phyloP scores from a whole-genome alignment of 257 asterid genomes.

The Paraleonurus japonicus region DNA sequence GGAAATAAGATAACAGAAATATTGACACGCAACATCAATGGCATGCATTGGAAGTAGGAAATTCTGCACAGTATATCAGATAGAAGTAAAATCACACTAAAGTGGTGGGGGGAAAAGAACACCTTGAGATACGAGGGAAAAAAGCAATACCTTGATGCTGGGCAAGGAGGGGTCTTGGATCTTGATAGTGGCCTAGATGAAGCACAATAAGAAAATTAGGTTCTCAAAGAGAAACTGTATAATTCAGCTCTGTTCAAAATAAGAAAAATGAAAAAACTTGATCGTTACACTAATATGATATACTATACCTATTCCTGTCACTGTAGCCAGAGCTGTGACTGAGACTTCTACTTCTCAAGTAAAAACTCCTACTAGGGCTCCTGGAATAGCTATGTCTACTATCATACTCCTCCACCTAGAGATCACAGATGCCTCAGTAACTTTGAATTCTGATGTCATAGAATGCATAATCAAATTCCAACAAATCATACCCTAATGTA shows the following conservation, averaged over 20 bases:
- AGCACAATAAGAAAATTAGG: conserved; percentile 32
- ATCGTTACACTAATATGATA: neutral
- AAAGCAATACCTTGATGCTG: conserved; percentile 45
- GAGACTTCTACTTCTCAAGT: conserved; percentile 65
- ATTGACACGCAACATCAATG: no score
- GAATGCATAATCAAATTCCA: conserved; percentile 6
- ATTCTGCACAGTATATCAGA: neutral
- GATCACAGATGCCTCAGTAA: conserved; percentile 11
- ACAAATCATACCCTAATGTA: conserved; percentile 55
- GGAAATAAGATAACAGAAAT: neutral
- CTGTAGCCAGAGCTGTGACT: conserved; percentile 45
- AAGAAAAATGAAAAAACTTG: neutral
- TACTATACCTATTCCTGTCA: conserved; percentile 55
- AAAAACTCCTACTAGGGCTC: conserved; percentile 60
- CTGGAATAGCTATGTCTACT: conserved; percentile 49
- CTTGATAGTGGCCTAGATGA: conserved; percentile 54
- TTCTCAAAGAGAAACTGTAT: conserved; percentile 50
- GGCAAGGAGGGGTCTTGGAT: conserved; percentile 39
- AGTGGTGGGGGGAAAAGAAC: neutral
- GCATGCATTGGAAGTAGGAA: no score
- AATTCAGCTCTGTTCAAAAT: neutral
- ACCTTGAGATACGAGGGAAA: no score
- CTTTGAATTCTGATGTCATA: neutral
- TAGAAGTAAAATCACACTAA: neutral
- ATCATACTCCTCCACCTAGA: conserved; percentile 71